phyloP scores from a whole-genome alignment of 2,329 filamentous ascomycete species.

The Colletotrichum salicis region DNA sequence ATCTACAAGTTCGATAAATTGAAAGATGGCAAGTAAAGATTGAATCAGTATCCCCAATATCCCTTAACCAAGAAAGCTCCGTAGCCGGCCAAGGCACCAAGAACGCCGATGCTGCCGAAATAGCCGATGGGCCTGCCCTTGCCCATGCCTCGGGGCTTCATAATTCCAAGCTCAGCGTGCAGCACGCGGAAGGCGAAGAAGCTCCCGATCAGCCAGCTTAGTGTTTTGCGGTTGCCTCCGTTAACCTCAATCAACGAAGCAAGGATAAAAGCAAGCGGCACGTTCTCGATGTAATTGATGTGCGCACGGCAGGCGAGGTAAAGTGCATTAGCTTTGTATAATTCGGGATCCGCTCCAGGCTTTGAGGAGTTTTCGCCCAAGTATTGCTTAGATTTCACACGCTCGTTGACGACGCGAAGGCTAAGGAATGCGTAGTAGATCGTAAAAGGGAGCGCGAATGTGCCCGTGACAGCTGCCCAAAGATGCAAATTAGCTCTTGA shows the following conservation, averaged over 20 bases:
- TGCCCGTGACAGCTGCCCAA: conserved; percentile 15
- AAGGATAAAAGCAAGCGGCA: conserved; percentile 10
- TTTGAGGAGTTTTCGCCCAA: conserved; percentile 18
- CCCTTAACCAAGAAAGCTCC: conserved; percentile 21
- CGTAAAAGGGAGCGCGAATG: conserved; percentile 26
- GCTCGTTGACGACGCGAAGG: conserved; percentile 16
- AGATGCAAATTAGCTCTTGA: not conserved
- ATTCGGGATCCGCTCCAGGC: not conserved
- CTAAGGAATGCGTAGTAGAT: conserved; percentile 27
- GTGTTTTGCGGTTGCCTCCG: conserved; percentile 10
- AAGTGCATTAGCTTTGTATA: conserved; percentile 2
- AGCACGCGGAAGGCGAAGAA: conserved; percentile 14
- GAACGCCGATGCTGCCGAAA: conserved; percentile 13
- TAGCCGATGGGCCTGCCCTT: conserved; percentile 6
- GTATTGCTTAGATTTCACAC: conserved; percentile 14
- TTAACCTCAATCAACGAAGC: conserved; percentile 13
- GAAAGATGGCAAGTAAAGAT: not conserved
- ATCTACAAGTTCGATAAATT: not conserved
- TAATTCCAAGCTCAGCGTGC: conserved; percentile 21
- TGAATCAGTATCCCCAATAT: conserved; percentile 14
- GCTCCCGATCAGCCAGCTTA: conserved; percentile 18
- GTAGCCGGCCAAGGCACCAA: conserved; percentile 11
- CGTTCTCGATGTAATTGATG: conserved; percentile 21
- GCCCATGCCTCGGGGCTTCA: not conserved
- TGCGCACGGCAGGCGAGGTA: conserved; percentile 18